Conservation (phyloP, 148 eudicot genomes). For the Heliamphora exappendiculata region DNA sequence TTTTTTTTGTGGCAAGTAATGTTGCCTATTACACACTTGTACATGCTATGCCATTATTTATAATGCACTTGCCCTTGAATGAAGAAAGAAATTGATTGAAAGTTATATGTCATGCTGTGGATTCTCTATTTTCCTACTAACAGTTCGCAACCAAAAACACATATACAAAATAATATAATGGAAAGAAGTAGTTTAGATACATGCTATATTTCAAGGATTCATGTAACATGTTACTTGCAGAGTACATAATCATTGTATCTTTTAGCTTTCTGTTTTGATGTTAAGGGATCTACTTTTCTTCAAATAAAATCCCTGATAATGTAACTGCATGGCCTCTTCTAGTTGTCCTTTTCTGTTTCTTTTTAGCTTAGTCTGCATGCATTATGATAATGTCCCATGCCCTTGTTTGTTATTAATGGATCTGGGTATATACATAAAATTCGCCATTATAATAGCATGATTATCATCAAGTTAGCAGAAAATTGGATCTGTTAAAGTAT, state of each 20-base stretch:
- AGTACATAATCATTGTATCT: background rate
- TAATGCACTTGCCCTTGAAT: too few relatives aligned
- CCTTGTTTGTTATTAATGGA: background rate
- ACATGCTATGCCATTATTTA: too few relatives aligned
- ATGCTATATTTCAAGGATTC: background rate
- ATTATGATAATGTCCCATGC: background rate
- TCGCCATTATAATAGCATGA: background rate
- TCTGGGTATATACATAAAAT: background rate
- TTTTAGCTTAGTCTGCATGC: background rate
- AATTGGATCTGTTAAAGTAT: background rate
- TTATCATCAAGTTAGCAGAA: background rate
- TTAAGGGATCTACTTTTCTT: background rate
- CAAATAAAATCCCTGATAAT: background rate
- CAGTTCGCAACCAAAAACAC: background rate
- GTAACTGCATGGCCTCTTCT: background rate
- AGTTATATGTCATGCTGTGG: too few relatives aligned
- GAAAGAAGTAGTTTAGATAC: background rate
- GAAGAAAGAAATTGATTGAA: too few relatives aligned
- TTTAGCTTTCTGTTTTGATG: background rate
- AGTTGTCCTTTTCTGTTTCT: background rate
- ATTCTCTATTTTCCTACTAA: background rate
- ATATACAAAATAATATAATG: background rate
- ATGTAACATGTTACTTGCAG: background rate
- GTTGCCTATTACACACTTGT: too few relatives aligned
- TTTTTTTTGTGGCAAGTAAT: too few relatives aligned